Conservation (phyloP, 176 grass and related monocot species). For the Eleusine coracana region DNA sequence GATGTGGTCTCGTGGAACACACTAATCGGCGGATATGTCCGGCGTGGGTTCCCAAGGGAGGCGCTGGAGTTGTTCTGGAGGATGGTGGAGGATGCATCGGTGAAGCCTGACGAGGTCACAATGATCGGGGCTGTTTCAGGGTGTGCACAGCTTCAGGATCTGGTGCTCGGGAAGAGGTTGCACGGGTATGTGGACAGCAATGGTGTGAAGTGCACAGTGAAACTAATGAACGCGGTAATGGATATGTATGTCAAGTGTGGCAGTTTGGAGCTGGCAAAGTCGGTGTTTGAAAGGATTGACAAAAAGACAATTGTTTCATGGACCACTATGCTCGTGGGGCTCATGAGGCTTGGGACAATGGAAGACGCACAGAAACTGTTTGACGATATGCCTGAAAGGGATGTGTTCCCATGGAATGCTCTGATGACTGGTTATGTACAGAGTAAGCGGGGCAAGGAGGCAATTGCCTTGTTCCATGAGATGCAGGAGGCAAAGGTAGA, state of each 20-base stretch:
- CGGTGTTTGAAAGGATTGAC: slow-evolving; percentile 46
- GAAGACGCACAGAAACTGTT: slow-evolving; percentile 53
- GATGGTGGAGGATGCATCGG: slow-evolving; percentile 22
- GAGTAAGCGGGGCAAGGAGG: slow-evolving; percentile 55
- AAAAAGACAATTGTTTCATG: slow-evolving; percentile 55
- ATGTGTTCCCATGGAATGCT: slow-evolving; percentile 79
- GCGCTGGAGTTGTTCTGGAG: slow-evolving; percentile 48
- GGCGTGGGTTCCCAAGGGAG: slow-evolving; percentile 27
- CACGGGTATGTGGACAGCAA: slow-evolving; percentile 41
- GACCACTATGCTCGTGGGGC: slow-evolving; percentile 68
- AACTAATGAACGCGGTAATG: slow-evolving; percentile 51
- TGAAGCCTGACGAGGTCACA: slow-evolving; percentile 52
- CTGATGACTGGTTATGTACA: slow-evolving; percentile 80
- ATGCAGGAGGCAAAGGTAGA: slow-evolving; percentile 69
- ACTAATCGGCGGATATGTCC: slow-evolving; percentile 51
- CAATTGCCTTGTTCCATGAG: slow-evolving; percentile 65
- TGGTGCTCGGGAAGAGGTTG: slow-evolving; percentile 50
- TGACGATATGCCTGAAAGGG: slow-evolving; percentile 78
- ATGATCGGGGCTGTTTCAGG: slow-evolving; percentile 55
- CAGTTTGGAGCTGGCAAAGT: slow-evolving; percentile 41
- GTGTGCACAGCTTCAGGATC: slow-evolving; percentile 45
- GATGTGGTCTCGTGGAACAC: slow-evolving; percentile 70
- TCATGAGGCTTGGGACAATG: slow-evolving; percentile 56
- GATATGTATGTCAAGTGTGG: slow-evolving; percentile 71
- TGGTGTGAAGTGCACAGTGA: slow-evolving; percentile 48